Percentiles rank a stretch among this genome's conserved stretches.
Evolutionary conservation across 116 monocot genomes (phyloP).

Genomic region (Phalaenopsis hybrid): DNA sequence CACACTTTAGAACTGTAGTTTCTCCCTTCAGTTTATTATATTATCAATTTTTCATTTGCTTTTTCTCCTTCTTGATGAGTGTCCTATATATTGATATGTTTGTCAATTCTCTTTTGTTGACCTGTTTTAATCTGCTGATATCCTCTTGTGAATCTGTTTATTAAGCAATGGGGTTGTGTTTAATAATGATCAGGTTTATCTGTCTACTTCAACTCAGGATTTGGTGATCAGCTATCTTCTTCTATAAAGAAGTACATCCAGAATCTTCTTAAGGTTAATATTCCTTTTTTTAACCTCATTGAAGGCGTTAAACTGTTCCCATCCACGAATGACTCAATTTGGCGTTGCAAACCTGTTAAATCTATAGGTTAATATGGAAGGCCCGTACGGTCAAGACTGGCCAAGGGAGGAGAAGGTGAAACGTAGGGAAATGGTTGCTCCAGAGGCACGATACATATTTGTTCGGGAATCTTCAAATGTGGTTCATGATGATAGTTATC

Average conservation of each 20-base stretch:
- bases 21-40: background rate
- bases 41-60: background rate
- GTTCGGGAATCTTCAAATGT: slow-evolving; percentile 28
- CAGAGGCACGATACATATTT: slow-evolving; percentile 90
- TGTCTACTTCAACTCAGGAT: slow-evolving; percentile 66
- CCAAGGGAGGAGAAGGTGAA: slow-evolving; percentile 77
- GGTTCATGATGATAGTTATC: slow-evolving; percentile 3
- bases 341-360: background rate
- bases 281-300: background rate
- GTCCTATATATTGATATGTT: background rate
- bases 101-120: background rate
- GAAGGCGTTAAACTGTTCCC: background rate
- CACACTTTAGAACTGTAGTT: background rate
- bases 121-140: background rate
- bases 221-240: slow-evolving; percentile 61
- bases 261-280: slow-evolving; percentile 71
- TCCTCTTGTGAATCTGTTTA: background rate
- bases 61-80: background rate
- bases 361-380: slow-evolving; percentile 84
- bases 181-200: slow-evolving; percentile 47
- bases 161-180: background rate
- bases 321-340: background rate
- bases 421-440: slow-evolving; percentile 73
- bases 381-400: slow-evolving; percentile 75
- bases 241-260: slow-evolving; percentile 70